These are phyloP conservation scores for Salicornia ramosissima DNA, from an alignment of 148 eudicot genomes.

Conservation along the genomic window DNA sequence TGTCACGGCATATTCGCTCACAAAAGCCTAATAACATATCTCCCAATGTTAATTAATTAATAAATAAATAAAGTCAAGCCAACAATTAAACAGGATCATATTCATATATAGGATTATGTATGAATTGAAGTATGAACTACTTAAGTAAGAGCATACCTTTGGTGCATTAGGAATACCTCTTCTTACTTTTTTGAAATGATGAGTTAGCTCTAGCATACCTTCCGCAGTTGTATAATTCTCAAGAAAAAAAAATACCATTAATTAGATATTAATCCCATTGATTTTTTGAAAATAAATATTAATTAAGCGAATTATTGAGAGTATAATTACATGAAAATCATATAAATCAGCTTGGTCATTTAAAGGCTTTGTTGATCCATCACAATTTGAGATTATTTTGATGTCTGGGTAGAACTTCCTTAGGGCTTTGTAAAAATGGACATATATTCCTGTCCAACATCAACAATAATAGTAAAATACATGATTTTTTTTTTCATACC, in stretches of 20 bases:
- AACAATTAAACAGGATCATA: too few species aligned
- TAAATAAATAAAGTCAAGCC: neutral
- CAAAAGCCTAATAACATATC: slow-evolving; percentile 15
- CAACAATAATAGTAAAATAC: neutral
- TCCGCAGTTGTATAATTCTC: slow-evolving; percentile 7
- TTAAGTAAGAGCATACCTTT: slow-evolving; percentile 15
- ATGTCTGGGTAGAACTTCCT: slow-evolving; percentile 25
- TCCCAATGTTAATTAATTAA: neutral
- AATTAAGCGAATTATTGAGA: slow-evolving; percentile 39
- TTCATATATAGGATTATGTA: neutral
- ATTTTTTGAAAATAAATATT: neutral
- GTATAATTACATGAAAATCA: slow-evolving; percentile 38
- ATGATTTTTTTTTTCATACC: too few species aligned
- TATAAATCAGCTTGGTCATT: slow-evolving; percentile 35
- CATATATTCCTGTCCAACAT: slow-evolving; percentile 48
- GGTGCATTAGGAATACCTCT: slow-evolving; percentile 14
- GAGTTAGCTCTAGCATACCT: slow-evolving; percentile 17
- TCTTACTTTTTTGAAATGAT: slow-evolving; percentile 9
- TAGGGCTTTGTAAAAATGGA: slow-evolving; percentile 25
- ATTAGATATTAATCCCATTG: neutral
- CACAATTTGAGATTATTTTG: slow-evolving; percentile 32
- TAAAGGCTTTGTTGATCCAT: slow-evolving; percentile 15
- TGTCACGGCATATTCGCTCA: slow-evolving; percentile 29
- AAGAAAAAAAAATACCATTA: neutral
- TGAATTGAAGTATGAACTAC: neutral